Percentiles rank a stretch among this genome's conserved stretches.
Conservation (phyloP, 441 rosid species). For the Gossypium trilobum region DNA sequence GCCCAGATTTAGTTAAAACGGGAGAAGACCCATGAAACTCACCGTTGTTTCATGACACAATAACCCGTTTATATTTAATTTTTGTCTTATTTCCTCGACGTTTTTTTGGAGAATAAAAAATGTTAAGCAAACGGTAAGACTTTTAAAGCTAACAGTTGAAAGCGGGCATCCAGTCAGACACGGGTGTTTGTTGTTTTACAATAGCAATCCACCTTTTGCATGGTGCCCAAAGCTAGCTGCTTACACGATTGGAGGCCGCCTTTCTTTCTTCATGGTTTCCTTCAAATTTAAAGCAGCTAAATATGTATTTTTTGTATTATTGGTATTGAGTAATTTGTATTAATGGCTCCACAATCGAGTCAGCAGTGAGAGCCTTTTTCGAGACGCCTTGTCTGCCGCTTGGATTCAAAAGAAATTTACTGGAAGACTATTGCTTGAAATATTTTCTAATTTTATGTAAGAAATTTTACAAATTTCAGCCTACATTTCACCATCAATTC, state of each 20-base stretch:
- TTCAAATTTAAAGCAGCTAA: conserved; percentile 28
- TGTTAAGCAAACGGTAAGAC: background rate
- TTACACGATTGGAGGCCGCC: conserved; percentile 25
- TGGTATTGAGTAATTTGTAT: background rate
- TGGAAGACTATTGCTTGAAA: background rate
- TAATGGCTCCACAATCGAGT: conserved; percentile 11
- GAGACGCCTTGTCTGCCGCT: conserved; percentile 7
- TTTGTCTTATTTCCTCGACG: background rate
- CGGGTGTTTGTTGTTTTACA: conserved; percentile 23
- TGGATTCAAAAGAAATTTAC: conserved; percentile 3
- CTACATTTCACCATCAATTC: no score
- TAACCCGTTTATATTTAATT: conserved; percentile 18
- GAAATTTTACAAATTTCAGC: background rate
- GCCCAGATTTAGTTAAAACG: conserved; percentile 18
- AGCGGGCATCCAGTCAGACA: conserved; percentile 19
- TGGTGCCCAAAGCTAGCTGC: conserved; percentile 27
- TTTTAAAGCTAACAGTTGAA: no score
- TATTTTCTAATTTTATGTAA: background rate
- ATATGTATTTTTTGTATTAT: background rate
- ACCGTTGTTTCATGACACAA: conserved; percentile 24
- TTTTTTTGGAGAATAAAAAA: no score
- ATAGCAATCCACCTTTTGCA: conserved; percentile 29
- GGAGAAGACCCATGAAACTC: conserved; percentile 24
- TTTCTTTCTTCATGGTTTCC: conserved; percentile 13
- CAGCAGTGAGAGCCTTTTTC: background rate